These are phyloP conservation scores for Avicennia marina DNA, from an alignment of 257 asterid genomes.

Conservation along the genomic window DNA sequence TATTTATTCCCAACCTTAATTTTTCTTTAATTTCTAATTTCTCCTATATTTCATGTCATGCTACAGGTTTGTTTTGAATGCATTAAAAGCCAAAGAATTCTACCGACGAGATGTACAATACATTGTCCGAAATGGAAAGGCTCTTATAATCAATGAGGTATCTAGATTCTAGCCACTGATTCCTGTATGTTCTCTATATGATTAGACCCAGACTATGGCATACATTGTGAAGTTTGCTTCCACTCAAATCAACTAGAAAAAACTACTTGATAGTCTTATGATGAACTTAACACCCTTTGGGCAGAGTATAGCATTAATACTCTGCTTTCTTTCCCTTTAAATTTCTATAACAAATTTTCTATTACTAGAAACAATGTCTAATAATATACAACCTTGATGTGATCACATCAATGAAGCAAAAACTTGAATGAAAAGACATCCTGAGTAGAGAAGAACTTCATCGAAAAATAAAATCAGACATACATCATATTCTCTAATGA, in stretches of 20 bases:
- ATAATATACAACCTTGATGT: too few species aligned
- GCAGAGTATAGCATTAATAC: not conserved
- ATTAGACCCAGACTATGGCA: conserved; percentile 1
- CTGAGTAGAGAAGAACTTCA: not conserved
- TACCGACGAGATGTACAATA: conserved; percentile 89
- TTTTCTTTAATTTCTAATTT: not conserved
- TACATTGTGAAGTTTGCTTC: not conserved
- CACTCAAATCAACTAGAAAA: not conserved
- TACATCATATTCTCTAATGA: too few species aligned
- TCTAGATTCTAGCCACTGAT: not conserved
- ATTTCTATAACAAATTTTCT: not conserved
- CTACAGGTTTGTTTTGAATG: conserved; percentile 85
- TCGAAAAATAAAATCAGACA: too few species aligned
- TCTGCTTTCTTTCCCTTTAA: conserved; percentile 8
- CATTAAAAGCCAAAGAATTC: conserved; percentile 92
- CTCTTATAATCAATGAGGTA: conserved; percentile 94
- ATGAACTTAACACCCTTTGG: not conserved
- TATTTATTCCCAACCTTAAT: conserved; percentile 7
- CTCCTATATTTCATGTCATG: conserved; percentile 12
- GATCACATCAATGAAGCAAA: not conserved
- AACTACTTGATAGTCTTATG: not conserved
- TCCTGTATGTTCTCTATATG: conserved; percentile 1
- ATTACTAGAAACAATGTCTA: too few species aligned
- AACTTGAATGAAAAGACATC: too few species aligned
- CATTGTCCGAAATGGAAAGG: conserved; percentile 85